A percentile compares a stretch with the other conserved stretches of the same genome.
These are phyloP conservation scores for Plasmodium yoelii DNA, from an alignment of 169 alveolate genomes.

Conservation along the genomic window DNA sequence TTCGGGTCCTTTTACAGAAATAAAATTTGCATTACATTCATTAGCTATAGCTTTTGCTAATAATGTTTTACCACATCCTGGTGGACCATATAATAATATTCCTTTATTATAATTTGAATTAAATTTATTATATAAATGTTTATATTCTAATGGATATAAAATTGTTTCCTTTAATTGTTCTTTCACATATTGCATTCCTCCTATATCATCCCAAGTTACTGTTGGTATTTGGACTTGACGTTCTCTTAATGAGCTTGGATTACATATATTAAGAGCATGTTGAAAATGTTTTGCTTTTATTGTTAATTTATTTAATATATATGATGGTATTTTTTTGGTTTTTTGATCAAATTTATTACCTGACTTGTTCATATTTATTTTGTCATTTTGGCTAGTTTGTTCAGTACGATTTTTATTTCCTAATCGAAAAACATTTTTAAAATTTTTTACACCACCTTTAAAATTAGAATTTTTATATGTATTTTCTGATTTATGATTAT, in stretches of 20 bases:
- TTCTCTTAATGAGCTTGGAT: slow-evolving; percentile 94
- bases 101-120: slow-evolving; percentile 89
- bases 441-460: neutral
- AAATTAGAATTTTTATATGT: neutral
- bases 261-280: slow-evolving; percentile 90
- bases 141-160: slow-evolving; percentile 88
- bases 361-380: neutral
- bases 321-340: slow-evolving; percentile 75
- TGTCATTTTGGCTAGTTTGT: neutral
- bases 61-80: slow-evolving; percentile 96
- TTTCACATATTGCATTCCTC: slow-evolving; percentile 92
- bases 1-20: slow-evolving; percentile 90
- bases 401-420: neutral
- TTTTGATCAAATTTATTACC: slow-evolving; percentile 21
- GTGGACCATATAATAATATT: slow-evolving; percentile 93
- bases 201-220: slow-evolving; percentile 95
- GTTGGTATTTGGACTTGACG: slow-evolving; percentile 95
- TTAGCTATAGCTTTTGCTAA: slow-evolving; percentile 94
- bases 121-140: slow-evolving; percentile 85
- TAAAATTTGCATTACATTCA: slow-evolving; percentile 91
- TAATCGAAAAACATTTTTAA: neutral
- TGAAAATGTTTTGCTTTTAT: slow-evolving; percentile 88
- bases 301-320: slow-evolving; percentile 78
- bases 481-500: neutral
- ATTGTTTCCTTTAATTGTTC: slow-evolving; percentile 89